A percentile compares a stretch with the other conserved stretches of the same genome.
phyloP scores from a whole-genome alignment of 2,329 filamentous ascomycete species.

The Penicillium sp. region DNA sequence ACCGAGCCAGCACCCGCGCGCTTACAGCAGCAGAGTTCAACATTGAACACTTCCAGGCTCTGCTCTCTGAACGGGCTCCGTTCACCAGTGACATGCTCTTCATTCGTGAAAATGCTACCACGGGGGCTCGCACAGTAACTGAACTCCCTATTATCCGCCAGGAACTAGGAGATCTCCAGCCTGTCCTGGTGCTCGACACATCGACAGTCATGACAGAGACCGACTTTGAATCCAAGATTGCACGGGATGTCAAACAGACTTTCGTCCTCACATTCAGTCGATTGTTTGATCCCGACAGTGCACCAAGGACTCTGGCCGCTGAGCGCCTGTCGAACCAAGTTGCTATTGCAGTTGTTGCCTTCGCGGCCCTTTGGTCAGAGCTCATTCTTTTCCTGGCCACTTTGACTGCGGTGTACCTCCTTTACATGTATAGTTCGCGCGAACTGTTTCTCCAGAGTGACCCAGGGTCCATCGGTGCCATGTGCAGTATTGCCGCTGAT shows the following conservation, averaged over 20 bases:
- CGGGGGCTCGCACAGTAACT: slow-evolving; percentile 26
- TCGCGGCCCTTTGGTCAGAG: slow-evolving; percentile 31
- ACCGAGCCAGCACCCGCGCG: slow-evolving; percentile 16
- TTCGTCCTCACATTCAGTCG: slow-evolving; percentile 33
- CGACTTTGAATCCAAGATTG: slow-evolving; percentile 29
- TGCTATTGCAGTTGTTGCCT: slow-evolving; percentile 28
- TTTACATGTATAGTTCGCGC: slow-evolving; percentile 29
- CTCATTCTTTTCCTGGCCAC: slow-evolving; percentile 26
- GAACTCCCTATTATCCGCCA: slow-evolving; percentile 34
- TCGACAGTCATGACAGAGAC: slow-evolving; percentile 28
- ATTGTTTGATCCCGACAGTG: slow-evolving; percentile 30
- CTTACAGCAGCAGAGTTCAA: slow-evolving; percentile 27
- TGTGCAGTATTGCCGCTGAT: slow-evolving; percentile 36
- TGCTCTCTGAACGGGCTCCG: slow-evolving; percentile 30
- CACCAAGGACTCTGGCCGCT: slow-evolving; percentile 21
- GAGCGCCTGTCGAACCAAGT: slow-evolving; percentile 25
- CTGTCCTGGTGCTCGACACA: slow-evolving; percentile 30
- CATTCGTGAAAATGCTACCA: slow-evolving; percentile 28
- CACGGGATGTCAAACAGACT: slow-evolving; percentile 27
- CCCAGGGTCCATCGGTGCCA: slow-evolving; percentile 34
- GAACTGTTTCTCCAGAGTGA: slow-evolving; percentile 33
- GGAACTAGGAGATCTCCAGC: slow-evolving; percentile 29
- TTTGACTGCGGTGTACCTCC: slow-evolving; percentile 24
- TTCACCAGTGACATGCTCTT: slow-evolving; percentile 37
- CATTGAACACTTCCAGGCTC: slow-evolving; percentile 30